Conservation (phyloP, 164 flowering plant genomes). For the Umbellularia californica region DNA sequence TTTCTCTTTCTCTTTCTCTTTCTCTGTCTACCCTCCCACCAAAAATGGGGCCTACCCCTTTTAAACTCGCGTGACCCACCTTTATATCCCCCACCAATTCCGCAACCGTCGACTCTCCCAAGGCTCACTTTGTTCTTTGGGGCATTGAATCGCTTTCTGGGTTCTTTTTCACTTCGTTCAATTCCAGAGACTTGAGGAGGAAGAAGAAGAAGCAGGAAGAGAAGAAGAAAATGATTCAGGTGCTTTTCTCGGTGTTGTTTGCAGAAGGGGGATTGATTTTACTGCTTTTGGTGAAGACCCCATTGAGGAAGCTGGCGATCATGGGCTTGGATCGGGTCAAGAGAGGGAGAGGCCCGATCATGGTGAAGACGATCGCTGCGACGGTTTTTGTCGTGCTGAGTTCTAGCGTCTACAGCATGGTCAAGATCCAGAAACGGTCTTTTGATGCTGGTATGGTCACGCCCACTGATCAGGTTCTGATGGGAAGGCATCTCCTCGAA, state of each 20-base stretch:
- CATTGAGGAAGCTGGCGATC: conserved; percentile 67
- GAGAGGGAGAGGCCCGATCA: conserved; percentile 67
- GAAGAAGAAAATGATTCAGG: conserved; percentile 56
- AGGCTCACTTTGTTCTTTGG: neutral
- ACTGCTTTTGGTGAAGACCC: conserved; percentile 59
- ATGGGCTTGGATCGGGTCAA: conserved; percentile 72
- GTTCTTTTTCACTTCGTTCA: too few relatives aligned
- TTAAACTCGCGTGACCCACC: neutral
- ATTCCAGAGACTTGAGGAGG: neutral
- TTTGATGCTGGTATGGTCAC: conserved; percentile 38
- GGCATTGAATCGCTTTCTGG: neutral
- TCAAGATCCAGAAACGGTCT: conserved; percentile 54
- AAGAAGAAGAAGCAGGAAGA: neutral
- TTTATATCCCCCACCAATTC: neutral
- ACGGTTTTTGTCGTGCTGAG: conserved; percentile 45
- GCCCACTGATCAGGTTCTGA: conserved; percentile 86
- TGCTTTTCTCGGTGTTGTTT: conserved; percentile 50
- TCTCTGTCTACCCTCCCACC: neutral
- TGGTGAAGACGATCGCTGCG: conserved; percentile 67
- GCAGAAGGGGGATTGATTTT: conserved; percentile 54
- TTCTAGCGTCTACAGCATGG: conserved; percentile 51
- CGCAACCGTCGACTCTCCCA: neutral
- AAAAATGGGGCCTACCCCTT: neutral
- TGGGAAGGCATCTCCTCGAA: conserved; percentile 67
- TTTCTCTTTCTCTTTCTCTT: neutral